Base-by-base conservation (phyloP, 352 stramenopile species). In the Blastocystis sp. region DNA sequence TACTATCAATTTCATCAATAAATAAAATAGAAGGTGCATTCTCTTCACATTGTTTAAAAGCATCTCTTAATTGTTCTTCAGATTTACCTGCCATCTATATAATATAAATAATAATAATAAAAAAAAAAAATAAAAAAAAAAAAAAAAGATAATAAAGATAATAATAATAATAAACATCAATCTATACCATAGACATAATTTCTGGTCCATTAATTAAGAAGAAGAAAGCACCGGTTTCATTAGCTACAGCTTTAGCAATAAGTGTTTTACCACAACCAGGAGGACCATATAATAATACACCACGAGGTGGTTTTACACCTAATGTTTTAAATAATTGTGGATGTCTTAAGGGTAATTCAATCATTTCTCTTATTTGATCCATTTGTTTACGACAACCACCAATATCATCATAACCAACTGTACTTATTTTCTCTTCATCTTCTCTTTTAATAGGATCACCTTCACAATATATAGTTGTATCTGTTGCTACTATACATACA, bases 21-120 rank as follows among this genome's bases (percentile, higher is more conserved):
- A 99, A 99, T 65, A 99, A 96, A 70, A 99, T 98, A n/a, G 87
- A 82, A 18, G 91, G 91, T 1, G 87, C 85, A 71, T 97, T 96
- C 78, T 97, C 96, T 74, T 96, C 88, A 0, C 90, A 89, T 70
- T 95, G 85, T 67, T 96, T 85, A 59, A 98, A 98, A 5, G 88
- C 87, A 71, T 95, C 94, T 34, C 88, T 79, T 6, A 89, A 69
- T 71, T 91, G 91, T 54, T 70, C 82, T 66, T 93, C 82, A 0
- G 75, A 86, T 67, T 93, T 83, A 41, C 83, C 83, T 1, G 81
- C 80, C 82, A 91, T 91, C 72, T 76, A n/a, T n/a, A n/a, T n/a
- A n/a, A n/a, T n/a, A 6, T 48, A 4, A 46, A 23, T 1, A n/a
- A n/a, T n/a, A n/a, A n/a, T n/a, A n/a, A n/a, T n/a, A n/a, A n/a